A percentile compares a stretch with the other conserved stretches of the same genome.
These are phyloP conservation scores for Neonectria neomacrospora DNA, from an alignment of 2,329 filamentous ascomycete species.

Conservation along the genomic window DNA sequence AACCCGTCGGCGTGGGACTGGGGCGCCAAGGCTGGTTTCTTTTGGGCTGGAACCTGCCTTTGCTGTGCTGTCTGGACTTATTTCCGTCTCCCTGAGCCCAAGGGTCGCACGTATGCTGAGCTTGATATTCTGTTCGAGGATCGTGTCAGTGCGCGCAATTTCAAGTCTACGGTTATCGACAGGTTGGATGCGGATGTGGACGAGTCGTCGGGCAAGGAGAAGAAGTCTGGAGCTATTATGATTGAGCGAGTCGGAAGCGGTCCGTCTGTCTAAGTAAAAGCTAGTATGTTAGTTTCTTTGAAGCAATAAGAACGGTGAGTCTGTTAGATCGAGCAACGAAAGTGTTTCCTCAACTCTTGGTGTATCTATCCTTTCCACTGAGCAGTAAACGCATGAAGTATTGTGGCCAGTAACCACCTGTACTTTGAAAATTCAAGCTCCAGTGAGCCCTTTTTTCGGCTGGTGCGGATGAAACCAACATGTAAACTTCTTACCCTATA, in stretches of 20 bases:
- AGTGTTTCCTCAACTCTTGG: not conserved
- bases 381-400: not conserved
- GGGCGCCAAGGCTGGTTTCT: slow-evolving; percentile 60
- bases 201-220: slow-evolving; percentile 34
- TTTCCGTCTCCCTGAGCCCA: slow-evolving; percentile 65
- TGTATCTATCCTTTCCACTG: not conserved
- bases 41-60: slow-evolving; percentile 58
- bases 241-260: slow-evolving; percentile 14
- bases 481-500: too few species aligned
- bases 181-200: slow-evolving; percentile 37
- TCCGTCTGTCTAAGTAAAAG: not conserved
- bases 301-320: not conserved
- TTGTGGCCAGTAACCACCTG: too few species aligned
- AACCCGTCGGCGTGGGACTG: slow-evolving; percentile 59
- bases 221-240: slow-evolving; percentile 19
- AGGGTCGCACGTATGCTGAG: slow-evolving; percentile 64
- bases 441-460: too few species aligned
- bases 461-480: too few species aligned
- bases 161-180: slow-evolving; percentile 48
- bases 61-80: slow-evolving; percentile 61
- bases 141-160: slow-evolving; percentile 55
- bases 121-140: slow-evolving; percentile 66
- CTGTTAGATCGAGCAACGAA: not conserved
- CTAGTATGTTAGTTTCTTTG: not conserved
- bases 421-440: too few species aligned